Evolutionary conservation across 371 early-diverging fungal species (phyloP), one percentile per base, ranked within the genome.

Genomic region (Funneliformis caledonium): DNA sequence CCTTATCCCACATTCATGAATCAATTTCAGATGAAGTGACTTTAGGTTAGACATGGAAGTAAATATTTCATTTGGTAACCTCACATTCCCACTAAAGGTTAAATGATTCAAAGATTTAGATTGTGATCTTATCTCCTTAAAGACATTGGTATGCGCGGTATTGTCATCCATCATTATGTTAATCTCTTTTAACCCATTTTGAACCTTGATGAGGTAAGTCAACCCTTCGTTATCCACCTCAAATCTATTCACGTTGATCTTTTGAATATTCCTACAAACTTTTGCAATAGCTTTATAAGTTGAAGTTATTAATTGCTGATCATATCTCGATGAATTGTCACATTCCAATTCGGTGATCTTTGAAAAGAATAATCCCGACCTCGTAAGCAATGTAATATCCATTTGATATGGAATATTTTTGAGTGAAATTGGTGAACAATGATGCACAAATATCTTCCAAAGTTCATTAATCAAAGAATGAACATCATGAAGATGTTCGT

Each of bases 221-320:
- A 62, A 31, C 10, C 72, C 72, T 33, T 47, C 26, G 50, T 72
- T 72, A 72, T 72, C 72, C 3, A 14, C 50, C 26, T 72, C 52
- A 72, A 47, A 72, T 50, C 10, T n/a, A 50, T 72, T 26, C 11
- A 72, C 48, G 14, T 22, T 72, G 12, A 72, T 47, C 14, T 42
- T 48, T 72, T 50, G 72, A 31, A 72, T 26, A 31, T 22, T 47
- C 4, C 48, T 47, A 72, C 47, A 47, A 31, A 50, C 14, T 31
- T 72, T 50, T 22, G 72, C 48, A 50, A 72, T n/a, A 48, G n/a
- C 22, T 48, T 12, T 31, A 11, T 48, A 72, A 26, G 19, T 31
- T 26, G n/a, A 8, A 0, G 69, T 52, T 16, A 52, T 16, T 1
- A 52, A 52, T 19, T 52, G 5, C 19, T 52, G 56, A 52, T 62